Conservation (phyloP, 768 basidiomycete genomes). For the Hygrocybe punicea region DNA sequence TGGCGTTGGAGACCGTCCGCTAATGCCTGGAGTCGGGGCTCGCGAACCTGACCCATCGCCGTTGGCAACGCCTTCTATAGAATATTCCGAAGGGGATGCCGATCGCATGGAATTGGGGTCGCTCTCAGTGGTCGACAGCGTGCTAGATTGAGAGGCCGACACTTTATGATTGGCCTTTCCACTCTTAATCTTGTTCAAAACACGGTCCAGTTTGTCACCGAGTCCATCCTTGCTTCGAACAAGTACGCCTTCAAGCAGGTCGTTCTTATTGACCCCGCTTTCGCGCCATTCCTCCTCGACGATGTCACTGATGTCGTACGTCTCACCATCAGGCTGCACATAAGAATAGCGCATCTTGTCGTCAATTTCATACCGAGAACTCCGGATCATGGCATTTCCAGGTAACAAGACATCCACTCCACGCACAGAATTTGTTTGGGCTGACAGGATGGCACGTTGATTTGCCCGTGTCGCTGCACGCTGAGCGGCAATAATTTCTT, state of each 20-base stretch:
- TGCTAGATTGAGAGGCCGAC: slow-evolving; percentile 11
- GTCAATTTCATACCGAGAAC: slow-evolving; percentile 66
- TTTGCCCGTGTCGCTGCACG: slow-evolving; percentile 82
- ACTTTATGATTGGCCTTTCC: slow-evolving; percentile 38
- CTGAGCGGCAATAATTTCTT: slow-evolving; percentile 93
- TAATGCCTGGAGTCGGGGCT: slow-evolving; percentile 40
- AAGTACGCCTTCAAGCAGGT: slow-evolving; percentile 66
- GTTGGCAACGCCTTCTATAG: slow-evolving; percentile 41
- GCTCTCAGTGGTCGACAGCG: neutral
- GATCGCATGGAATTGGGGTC: slow-evolving; percentile 37
- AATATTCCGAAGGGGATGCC: slow-evolving; percentile 55
- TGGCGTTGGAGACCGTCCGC: slow-evolving; percentile 32
- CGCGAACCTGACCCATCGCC: slow-evolving; percentile 34
- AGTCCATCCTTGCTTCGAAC: slow-evolving; percentile 51
- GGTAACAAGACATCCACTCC: slow-evolving; percentile 88
- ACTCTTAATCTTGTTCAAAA: slow-evolving; percentile 71
- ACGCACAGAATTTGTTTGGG: slow-evolving; percentile 78
- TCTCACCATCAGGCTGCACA: slow-evolving; percentile 85
- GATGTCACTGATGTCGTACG: slow-evolving; percentile 90
- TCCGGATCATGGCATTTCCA: slow-evolving; percentile 81
- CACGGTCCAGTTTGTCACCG: slow-evolving; percentile 68
- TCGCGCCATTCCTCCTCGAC: slow-evolving; percentile 86
- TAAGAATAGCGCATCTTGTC: slow-evolving; percentile 90
- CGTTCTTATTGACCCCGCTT: slow-evolving; percentile 43
- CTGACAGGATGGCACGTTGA: slow-evolving; percentile 76